Evolutionary conservation across 169 alveolate species (phyloP).

Genomic region (Neospora caninum): DNA sequence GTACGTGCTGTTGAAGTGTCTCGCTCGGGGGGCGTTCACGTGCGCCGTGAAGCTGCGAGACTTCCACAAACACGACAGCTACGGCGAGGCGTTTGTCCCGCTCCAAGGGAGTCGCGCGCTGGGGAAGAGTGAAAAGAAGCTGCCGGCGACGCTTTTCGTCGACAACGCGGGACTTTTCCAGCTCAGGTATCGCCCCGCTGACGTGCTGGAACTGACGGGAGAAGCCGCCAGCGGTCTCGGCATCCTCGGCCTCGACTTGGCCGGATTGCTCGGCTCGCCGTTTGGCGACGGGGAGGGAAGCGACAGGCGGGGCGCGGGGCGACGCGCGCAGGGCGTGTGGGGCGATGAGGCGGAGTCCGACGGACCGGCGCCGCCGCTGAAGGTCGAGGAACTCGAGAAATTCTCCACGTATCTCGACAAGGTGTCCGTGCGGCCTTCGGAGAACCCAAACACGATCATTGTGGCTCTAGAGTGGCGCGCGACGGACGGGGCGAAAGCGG

Average conservation of each 20-base stretch:
- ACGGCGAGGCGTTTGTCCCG: not conserved
- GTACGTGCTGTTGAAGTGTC: slow-evolving; percentile 5
- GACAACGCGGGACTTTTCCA: not conserved
- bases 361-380: not conserved
- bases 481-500: slow-evolving; percentile 7
- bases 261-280: not conserved
- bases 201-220: not conserved
- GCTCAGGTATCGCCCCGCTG: not conserved
- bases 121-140: not conserved
- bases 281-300: not conserved
- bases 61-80: slow-evolving; percentile 10
- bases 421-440: slow-evolving; percentile 39
- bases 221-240: not conserved
- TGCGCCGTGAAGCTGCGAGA: slow-evolving; percentile 58
- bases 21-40: slow-evolving; percentile 46
- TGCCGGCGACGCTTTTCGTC: not conserved
- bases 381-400: not conserved
- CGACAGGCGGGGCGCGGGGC: too few relatives aligned
- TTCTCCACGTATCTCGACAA: not conserved
- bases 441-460: slow-evolving; percentile 42
- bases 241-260: not conserved
- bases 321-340: not conserved
- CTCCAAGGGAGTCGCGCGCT: not conserved
- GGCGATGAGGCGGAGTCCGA: not conserved
- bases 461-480: slow-evolving; percentile 21